A percentile compares a stretch with the other conserved stretches of the same genome.
Evolutionary conservation across 805 yeast species (phyloP).

Genomic region (Lipomyces orientalis): DNA sequence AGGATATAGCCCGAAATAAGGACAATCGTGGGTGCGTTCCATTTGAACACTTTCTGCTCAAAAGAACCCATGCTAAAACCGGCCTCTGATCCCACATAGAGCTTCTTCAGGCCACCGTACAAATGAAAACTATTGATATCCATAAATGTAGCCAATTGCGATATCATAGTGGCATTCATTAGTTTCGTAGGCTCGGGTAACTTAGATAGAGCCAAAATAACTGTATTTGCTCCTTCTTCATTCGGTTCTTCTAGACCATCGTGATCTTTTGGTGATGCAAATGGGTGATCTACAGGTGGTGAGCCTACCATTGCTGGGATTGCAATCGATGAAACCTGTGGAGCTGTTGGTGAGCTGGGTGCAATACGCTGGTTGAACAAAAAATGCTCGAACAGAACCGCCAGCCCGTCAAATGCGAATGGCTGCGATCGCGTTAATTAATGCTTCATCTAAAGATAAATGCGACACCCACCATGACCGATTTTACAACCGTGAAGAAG

Average conservation of each 20-base stretch:
- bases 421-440: constrained; percentile 46
- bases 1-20: constrained; percentile 65
- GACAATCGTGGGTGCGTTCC: constrained; percentile 85
- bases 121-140: constrained; percentile 39
- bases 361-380: constrained; percentile 46
- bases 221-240: constrained; percentile 10
- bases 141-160: constrained; percentile 52
- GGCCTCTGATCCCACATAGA: constrained; percentile 73
- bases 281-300: constrained; percentile 27
- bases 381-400: constrained; percentile 52
- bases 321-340: constrained; percentile 16
- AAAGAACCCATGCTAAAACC: constrained; percentile 90
- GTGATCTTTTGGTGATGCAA: constrained; percentile 24
- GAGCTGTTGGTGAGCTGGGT: background rate
- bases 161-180: constrained; percentile 48
- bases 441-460: background rate
- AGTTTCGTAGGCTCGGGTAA: constrained; percentile 49
- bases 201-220: constrained; percentile 19
- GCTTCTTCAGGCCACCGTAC: constrained; percentile 52
- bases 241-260: constrained; percentile 32
- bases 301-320: constrained; percentile 15
- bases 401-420: constrained; percentile 53
- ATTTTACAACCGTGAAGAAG: constrained; percentile 37
- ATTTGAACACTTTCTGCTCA: constrained; percentile 81
- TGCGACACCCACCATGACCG: constrained; percentile 30